Percentiles rank a stretch among this genome's conserved stretches.
These are phyloP conservation scores for Isoetes taiwanensis DNA, from an alignment of 75 land plant genomes.

Conservation along the genomic window DNA sequence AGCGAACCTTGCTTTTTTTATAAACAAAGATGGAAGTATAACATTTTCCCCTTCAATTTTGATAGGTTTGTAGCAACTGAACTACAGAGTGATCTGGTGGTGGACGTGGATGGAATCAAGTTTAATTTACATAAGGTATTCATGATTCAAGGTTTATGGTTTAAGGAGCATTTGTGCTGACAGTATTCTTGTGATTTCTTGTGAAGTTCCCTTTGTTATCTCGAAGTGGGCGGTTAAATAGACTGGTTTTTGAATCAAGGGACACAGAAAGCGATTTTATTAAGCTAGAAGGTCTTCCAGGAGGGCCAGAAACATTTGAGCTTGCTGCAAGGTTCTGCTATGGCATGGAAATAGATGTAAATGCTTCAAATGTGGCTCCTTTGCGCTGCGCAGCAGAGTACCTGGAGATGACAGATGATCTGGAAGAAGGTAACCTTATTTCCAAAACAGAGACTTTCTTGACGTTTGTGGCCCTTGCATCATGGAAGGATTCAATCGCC, in stretches of 20 bases:
- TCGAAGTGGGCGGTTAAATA: conserved; percentile 14
- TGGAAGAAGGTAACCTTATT: conserved; percentile 3
- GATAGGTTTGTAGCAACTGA: conserved; percentile 2
- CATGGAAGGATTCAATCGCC: conserved; percentile 4
- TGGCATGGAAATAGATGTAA: background rate
- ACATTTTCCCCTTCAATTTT: too few relatives aligned
- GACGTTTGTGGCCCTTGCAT: background rate
- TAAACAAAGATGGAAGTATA: too few relatives aligned
- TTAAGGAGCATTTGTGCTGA: too few relatives aligned
- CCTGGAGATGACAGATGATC: conserved; percentile 3
- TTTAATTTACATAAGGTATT: conserved; percentile 2
- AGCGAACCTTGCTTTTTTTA: too few relatives aligned
- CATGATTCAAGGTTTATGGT: too few relatives aligned
- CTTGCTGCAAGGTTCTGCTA: conserved; percentile 4
- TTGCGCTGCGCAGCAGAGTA: conserved; percentile 1
- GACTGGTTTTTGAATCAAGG: conserved; percentile 10
- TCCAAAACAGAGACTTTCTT: background rate
- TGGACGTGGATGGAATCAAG: background rate
- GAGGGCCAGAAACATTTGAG: conserved; percentile 2
- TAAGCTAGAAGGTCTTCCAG: background rate
- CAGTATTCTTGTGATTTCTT: too few relatives aligned
- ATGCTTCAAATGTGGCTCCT: background rate
- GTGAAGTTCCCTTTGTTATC: conserved; percentile 24
- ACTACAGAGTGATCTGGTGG: conserved; percentile 4
- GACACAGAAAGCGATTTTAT: conserved; percentile 14